A percentile compares a stretch with the other conserved stretches of the same genome.
These are phyloP conservation scores for Eutrema salsugineum DNA, from an alignment of 441 rosid species.

Conservation along the genomic window DNA sequence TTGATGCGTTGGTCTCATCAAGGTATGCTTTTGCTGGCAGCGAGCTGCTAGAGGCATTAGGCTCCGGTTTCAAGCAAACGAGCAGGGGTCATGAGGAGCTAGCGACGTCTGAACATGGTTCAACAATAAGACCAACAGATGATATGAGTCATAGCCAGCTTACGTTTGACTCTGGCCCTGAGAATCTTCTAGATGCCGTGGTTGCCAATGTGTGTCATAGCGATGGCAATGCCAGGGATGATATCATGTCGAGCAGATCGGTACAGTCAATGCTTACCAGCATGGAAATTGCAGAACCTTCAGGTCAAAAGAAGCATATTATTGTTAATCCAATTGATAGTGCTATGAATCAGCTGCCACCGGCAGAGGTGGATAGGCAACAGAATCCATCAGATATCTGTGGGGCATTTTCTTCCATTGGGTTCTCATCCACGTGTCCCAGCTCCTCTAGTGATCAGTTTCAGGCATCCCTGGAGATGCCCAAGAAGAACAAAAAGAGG, in stretches of 20 bases:
- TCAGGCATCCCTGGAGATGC: slow-evolving; percentile 57
- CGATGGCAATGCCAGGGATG: slow-evolving; percentile 47
- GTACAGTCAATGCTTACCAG: slow-evolving; percentile 50
- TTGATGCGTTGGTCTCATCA: slow-evolving; percentile 35
- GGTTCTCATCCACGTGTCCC: slow-evolving; percentile 69
- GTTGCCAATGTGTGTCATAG: slow-evolving; percentile 68
- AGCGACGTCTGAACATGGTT: slow-evolving; percentile 46
- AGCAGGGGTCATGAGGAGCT: slow-evolving; percentile 38
- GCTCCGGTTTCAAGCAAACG: slow-evolving; percentile 58
- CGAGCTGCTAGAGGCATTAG: slow-evolving; percentile 88
- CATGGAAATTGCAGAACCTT: slow-evolving; percentile 49
- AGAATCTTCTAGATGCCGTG: slow-evolving; percentile 88
- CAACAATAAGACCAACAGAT: slow-evolving; percentile 43
- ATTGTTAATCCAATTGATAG: slow-evolving; percentile 39
- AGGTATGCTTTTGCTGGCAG: slow-evolving; percentile 63
- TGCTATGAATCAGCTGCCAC: slow-evolving; percentile 45
- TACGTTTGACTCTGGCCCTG: slow-evolving; percentile 54
- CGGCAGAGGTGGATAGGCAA: slow-evolving; percentile 42
- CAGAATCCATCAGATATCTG: slow-evolving; percentile 59
- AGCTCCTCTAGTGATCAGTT: slow-evolving; percentile 65
- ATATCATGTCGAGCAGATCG: slow-evolving; percentile 52
- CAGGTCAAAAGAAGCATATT: slow-evolving; percentile 39
- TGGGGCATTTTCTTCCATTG: slow-evolving; percentile 64
- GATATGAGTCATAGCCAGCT: slow-evolving; percentile 57
- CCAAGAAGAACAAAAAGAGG: slow-evolving; percentile 67